Evolutionary conservation across 2,329 filamentous ascomycete genomes (phyloP).

Genomic region (Aspergillus luchuensis): DNA sequence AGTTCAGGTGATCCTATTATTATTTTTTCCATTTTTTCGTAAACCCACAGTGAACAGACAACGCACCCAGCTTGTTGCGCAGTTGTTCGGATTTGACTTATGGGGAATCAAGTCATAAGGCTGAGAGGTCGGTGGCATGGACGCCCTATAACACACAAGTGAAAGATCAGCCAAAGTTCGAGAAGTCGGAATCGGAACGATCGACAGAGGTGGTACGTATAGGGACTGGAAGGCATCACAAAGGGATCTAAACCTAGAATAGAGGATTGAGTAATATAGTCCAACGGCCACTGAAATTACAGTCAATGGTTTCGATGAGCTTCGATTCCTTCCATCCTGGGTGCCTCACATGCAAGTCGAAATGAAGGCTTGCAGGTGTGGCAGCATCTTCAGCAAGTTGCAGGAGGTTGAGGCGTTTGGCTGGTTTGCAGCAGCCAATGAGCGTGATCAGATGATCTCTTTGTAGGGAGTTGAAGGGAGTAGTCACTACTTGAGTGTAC

Average conservation of each 20-base stretch:
- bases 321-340: background rate
- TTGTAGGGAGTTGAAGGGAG: too few species aligned
- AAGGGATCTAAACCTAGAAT: background rate
- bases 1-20: too few species aligned
- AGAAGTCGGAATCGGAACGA: background rate
- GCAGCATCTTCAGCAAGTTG: background rate
- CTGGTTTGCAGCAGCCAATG: background rate
- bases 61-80: background rate
- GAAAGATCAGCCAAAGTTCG: background rate
- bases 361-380: background rate
- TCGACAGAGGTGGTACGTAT: background rate
- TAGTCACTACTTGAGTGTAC: too few species aligned
- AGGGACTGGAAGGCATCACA: background rate
- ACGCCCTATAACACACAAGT: background rate
- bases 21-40: background rate
- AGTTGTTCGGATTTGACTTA: background rate
- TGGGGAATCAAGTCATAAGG: background rate
- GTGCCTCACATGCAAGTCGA: background rate
- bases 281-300: background rate
- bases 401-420: background rate
- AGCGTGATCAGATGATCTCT: background rate
- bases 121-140: background rate
- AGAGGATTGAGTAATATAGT: background rate
- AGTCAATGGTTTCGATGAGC: background rate
- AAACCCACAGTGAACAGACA: background rate